Evolutionary conservation across 1,139 yeast genomes (phyloP), one percentile per base, ranked within the genome.

Genomic region (Suzukiozyma palmioleophila): DNA sequence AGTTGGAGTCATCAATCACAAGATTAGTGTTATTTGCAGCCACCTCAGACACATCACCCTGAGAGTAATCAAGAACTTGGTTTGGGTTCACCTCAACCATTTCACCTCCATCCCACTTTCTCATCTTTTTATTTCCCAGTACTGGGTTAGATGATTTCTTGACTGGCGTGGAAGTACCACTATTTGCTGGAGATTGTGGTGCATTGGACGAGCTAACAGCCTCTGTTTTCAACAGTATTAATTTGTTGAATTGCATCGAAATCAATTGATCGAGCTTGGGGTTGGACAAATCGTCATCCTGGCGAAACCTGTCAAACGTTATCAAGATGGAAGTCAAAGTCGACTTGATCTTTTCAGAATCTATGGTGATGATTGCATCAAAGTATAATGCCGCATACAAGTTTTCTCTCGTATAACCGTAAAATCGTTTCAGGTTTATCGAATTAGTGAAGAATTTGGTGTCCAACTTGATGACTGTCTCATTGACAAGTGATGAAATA

Each of bases 81-180:
- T 53, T 43, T n/a, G 45, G 54, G 18, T 43, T 52, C 15, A 47
- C 58, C n/a, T 54, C 63, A 2, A 64, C 64, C 52, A 64, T 48
- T 41, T 64, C 68, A 33, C 65, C 71, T 36, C 67, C 69, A 26
- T 65, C 63, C 77, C 77, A 71, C 45, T 65, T 68, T 44, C 77
- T 57, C 76, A 70, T 67, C 48, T 68, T 69, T 49, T 70, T 66
- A 26, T 37, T 48, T 15, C 29, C 18, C 11, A 10, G 18, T 4
- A 25, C 25, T 14, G 33, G 25, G 21, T 30, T 27, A 29, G 26
- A 45, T 7, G 22, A 18, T 41, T 46, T 44, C 41, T 48, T 45
- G 29, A 50, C 44, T 3, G 59, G 55, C 6, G 60, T 51, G 16
- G 42, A 39, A 3, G 51, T 43, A 8, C 50, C 52, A 25, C 48